These are phyloP conservation scores for Komagataella phaffii DNA, from an alignment of 805 yeast genomes.

Conservation along the genomic window DNA sequence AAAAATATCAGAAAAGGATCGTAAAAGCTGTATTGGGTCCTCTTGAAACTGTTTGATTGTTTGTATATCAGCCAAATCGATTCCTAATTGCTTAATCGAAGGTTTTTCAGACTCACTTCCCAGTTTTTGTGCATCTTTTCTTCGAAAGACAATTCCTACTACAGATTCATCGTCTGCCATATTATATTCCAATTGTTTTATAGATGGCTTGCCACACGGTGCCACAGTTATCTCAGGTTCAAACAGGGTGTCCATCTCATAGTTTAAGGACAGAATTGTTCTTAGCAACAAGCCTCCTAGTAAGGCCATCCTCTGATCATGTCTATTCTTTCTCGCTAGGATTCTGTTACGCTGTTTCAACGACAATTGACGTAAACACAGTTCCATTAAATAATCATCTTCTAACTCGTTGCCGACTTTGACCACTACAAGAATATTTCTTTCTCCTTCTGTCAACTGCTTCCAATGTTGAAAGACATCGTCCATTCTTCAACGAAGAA, in stretches of 20 bases:
- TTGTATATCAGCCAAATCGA: constrained; percentile 29
- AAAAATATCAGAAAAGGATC: constrained; percentile 16
- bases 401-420: neutral
- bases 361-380: neutral
- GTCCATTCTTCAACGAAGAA: neutral
- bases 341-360: neutral
- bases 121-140: neutral
- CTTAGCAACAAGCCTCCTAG: neutral
- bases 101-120: neutral
- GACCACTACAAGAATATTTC: neutral
- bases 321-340: neutral
- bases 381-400: neutral
- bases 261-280: neutral
- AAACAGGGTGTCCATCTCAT: neutral
- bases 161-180: constrained; percentile 43
- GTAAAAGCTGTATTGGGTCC: constrained; percentile 13
- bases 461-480: neutral
- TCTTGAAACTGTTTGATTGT: constrained; percentile 13
- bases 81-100: constrained; percentile 20
- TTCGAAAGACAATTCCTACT: constrained; percentile 23
- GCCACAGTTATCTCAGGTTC: neutral
- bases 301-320: neutral
- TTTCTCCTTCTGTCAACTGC: neutral
- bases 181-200: constrained; percentile 31
- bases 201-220: constrained; percentile 44